phyloP scores from a whole-genome alignment of 148 eudicot species.

The Cornus kousa region DNA sequence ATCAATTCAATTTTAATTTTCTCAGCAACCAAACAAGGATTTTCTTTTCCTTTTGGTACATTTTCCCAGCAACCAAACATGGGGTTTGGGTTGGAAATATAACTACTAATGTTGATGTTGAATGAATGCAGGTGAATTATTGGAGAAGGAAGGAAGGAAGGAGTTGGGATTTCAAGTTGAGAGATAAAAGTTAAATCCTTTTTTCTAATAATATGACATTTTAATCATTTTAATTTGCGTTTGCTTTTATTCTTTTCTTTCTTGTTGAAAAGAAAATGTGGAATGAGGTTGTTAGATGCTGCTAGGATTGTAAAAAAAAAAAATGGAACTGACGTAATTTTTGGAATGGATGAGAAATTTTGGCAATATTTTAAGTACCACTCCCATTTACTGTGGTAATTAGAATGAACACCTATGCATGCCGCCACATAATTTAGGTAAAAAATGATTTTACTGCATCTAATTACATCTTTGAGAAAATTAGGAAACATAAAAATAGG shows the following conservation, averaged over 20 bases:
- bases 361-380: neutral
- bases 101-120: neutral
- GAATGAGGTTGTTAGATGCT: neutral
- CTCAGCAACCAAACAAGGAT: neutral
- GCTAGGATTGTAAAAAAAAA: neutral
- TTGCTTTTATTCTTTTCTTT: neutral
- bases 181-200: slow-evolving; percentile 5
- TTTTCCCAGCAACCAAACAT: slow-evolving; percentile 1
- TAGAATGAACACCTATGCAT: too few relatives aligned
- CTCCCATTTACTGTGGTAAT: too few relatives aligned
- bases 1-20: neutral
- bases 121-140: slow-evolving; percentile 9
- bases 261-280: neutral
- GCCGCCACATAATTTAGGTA: neutral
- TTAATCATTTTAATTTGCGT: neutral
- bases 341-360: neutral
- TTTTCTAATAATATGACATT: neutral
- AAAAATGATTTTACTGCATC: too few relatives aligned
- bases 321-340: neutral
- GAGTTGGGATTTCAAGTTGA: slow-evolving; percentile 19
- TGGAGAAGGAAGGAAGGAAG: slow-evolving; percentile 11
- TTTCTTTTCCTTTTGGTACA: neutral
- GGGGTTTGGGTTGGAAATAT: neutral
- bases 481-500: too few relatives aligned
- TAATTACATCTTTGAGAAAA: too few relatives aligned